These are phyloP conservation scores for Diplocarpon rosae DNA, from an alignment of 2,329 filamentous ascomycete genomes.

Conservation along the genomic window DNA sequence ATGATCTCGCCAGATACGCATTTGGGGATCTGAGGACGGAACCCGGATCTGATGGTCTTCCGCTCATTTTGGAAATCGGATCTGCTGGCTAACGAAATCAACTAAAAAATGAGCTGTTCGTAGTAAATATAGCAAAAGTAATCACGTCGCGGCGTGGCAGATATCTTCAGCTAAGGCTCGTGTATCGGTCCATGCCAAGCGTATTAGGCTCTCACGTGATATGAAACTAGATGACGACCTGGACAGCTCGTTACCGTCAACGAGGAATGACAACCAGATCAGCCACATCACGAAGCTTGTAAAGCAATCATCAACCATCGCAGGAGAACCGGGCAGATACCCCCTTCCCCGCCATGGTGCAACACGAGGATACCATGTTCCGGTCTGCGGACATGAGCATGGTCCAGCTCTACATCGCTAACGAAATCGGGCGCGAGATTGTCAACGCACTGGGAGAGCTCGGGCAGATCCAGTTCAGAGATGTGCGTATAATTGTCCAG, in stretches of 20 bases:
- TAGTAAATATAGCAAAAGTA: too few relatives aligned
- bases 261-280: constrained; percentile 2
- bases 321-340: constrained; percentile 11
- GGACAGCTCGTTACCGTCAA: constrained; percentile 4
- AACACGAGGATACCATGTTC: constrained; percentile 84
- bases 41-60: too few relatives aligned
- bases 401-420: constrained; percentile 98
- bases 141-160: not conserved
- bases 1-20: too few relatives aligned
- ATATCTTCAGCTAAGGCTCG: not conserved
- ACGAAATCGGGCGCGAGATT: constrained; percentile 96
- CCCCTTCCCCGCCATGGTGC: constrained; percentile 40
- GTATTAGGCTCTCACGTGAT: not conserved
- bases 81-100: not conserved
- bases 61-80: not conserved
- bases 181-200: not conserved
- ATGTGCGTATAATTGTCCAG: constrained; percentile 45
- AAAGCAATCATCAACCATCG: constrained; percentile 14
- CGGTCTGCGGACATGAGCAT: constrained; percentile 99
- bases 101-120: too few relatives aligned
- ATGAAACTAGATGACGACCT: constrained; percentile 4
- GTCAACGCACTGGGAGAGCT: constrained; percentile 94
- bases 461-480: constrained; percentile 91
- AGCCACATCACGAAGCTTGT: constrained; percentile 1
- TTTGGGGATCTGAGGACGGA: too few relatives aligned